Percentiles rank a stretch among this genome's conserved stretches.
phyloP scores from a whole-genome alignment of 2,329 filamentous ascomycete species.

The Colletotrichum tamarilloi region DNA sequence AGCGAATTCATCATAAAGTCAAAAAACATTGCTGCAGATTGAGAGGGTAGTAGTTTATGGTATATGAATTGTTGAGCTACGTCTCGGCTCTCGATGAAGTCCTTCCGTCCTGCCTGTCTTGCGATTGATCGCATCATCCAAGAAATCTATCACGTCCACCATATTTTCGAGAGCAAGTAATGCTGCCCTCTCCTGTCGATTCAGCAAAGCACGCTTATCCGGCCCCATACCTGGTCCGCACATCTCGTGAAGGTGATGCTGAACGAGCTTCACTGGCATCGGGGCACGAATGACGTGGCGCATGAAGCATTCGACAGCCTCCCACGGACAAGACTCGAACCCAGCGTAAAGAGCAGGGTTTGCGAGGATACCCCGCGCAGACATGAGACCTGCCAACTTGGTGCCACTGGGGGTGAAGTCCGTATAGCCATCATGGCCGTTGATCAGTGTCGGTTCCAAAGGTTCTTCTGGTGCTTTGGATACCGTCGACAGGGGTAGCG shows the following conservation, averaged over 20 bases:
- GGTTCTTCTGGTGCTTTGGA: slow-evolving; percentile 14
- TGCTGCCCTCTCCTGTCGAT: slow-evolving; percentile 64
- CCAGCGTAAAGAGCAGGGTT: slow-evolving; percentile 76
- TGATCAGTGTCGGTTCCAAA: not conserved
- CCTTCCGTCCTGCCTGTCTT: slow-evolving; percentile 33
- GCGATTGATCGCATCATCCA: slow-evolving; percentile 62
- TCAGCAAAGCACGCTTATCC: slow-evolving; percentile 63
- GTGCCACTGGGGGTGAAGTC: slow-evolving; percentile 52
- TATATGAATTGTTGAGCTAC: slow-evolving; percentile 7
- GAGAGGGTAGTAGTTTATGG: slow-evolving; percentile 1
- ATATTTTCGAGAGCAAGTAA: slow-evolving; percentile 63
- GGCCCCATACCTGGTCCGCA: slow-evolving; percentile 65
- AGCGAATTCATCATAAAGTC: slow-evolving; percentile 5
- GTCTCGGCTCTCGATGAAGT: slow-evolving; percentile 13
- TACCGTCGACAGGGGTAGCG: slow-evolving; percentile 56
- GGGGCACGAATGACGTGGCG: slow-evolving; percentile 66
- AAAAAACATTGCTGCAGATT: not conserved
- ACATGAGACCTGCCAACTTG: slow-evolving; percentile 73
- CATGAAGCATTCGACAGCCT: slow-evolving; percentile 72
- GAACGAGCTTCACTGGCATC: slow-evolving; percentile 70
- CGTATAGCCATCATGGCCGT: slow-evolving; percentile 9
- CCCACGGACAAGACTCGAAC: slow-evolving; percentile 67
- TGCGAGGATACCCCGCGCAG: slow-evolving; percentile 73
- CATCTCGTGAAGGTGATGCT: slow-evolving; percentile 78
- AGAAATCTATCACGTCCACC: slow-evolving; percentile 69